Conservation (phyloP, 2,329 filamentous ascomycete species). For the Pseudogymnoascus sp. region DNA sequence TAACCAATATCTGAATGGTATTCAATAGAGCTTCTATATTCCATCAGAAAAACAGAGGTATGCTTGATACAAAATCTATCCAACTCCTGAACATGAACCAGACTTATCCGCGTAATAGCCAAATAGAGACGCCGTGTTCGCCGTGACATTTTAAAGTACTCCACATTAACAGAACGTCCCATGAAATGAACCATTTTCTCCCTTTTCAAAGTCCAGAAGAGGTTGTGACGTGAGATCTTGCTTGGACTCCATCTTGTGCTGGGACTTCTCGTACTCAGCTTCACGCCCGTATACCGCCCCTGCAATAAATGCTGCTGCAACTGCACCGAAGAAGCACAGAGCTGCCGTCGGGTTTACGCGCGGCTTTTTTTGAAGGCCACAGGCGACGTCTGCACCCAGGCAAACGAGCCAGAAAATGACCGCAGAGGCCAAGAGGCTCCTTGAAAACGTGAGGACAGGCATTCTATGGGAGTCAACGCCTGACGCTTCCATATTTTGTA, state of each 20-base stretch:
- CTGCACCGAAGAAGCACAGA: not conserved
- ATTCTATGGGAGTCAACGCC: constrained; percentile 1
- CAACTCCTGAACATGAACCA: not conserved
- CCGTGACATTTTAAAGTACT: not conserved
- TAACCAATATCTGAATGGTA: not conserved
- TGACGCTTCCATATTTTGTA: not conserved
- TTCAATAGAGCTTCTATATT: not conserved
- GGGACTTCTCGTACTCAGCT: not conserved
- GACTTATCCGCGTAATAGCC: not conserved
- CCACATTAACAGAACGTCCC: not conserved
- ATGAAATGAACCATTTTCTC: not conserved
- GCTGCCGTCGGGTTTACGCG: not conserved
- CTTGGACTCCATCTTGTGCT: not conserved
- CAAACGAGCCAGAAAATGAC: not conserved
- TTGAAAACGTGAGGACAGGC: not conserved
- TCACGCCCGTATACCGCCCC: not conserved
- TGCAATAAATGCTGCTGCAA: not conserved
- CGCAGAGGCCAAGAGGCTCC: not conserved
- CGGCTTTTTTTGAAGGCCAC: not conserved
- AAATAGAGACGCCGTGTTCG: not conserved
- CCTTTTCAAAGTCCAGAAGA: not conserved
- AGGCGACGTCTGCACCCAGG: not conserved
- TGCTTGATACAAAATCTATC: not conserved
- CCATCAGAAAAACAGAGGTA: not conserved
- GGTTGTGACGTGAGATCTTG: not conserved